Conservation (phyloP, 495 filamentous ascomycete genomes). For the Penicillium goetzii region DNA sequence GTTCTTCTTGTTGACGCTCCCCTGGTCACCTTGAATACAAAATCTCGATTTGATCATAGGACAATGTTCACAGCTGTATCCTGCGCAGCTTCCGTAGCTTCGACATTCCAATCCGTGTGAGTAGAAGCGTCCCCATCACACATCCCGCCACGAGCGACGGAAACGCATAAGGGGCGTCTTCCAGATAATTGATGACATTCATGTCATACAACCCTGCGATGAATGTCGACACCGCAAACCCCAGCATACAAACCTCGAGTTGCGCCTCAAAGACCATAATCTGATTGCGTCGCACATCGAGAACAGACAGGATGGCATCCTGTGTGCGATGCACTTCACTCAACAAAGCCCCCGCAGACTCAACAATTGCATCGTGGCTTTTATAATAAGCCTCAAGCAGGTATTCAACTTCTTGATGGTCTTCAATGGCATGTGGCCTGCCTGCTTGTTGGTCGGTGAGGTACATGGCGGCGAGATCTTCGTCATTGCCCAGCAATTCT, state of each 20-base stretch:
- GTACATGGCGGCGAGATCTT: slow-evolving; percentile 50
- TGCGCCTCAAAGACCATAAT: slow-evolving; percentile 42
- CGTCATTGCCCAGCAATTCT: slow-evolving; percentile 36
- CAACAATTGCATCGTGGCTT: slow-evolving; percentile 33
- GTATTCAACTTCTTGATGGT: slow-evolving; percentile 44
- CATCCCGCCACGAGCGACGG: slow-evolving; percentile 22
- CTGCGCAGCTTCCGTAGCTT: slow-evolving; percentile 27
- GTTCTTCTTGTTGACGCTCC: background rate
- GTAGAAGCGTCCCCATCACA: slow-evolving; percentile 18
- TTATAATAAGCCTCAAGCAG: slow-evolving; percentile 42
- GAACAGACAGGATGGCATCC: slow-evolving; percentile 30
- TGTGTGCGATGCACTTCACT: slow-evolving; percentile 32
- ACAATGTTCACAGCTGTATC: slow-evolving; percentile 17
- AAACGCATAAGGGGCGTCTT: slow-evolving; percentile 36
- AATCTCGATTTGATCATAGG: background rate
- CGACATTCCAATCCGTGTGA: slow-evolving; percentile 32
- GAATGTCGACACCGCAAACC: slow-evolving; percentile 35
- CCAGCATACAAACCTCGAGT: slow-evolving; percentile 40
- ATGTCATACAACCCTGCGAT: slow-evolving; percentile 40
- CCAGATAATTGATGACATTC: slow-evolving; percentile 40
- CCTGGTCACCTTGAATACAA: background rate
- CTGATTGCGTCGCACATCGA: slow-evolving; percentile 42
- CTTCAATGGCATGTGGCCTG: slow-evolving; percentile 28
- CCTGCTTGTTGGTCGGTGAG: slow-evolving; percentile 42
- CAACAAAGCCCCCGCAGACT: slow-evolving; percentile 30